These are phyloP conservation scores for Ceratocystis ficicola DNA, from an alignment of 2,329 filamentous ascomycete species.

Conservation along the genomic window DNA sequence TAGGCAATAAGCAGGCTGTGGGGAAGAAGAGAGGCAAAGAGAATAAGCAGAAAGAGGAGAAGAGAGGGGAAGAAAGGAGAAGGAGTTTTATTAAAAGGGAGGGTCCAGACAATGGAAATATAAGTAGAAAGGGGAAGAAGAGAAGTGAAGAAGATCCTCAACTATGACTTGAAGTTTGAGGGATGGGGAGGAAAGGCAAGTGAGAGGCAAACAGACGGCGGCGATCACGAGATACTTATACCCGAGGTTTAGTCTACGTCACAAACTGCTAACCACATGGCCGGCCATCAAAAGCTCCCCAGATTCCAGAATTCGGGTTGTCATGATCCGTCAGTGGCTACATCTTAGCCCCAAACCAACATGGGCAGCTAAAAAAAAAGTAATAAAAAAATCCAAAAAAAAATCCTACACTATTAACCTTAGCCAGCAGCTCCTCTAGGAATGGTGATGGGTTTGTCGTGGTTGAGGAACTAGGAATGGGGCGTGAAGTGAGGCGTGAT, in stretches of 20 bases:
- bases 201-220: neutral
- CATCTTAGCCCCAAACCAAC: neutral
- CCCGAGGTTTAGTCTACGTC: neutral
- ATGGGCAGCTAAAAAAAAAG: neutral
- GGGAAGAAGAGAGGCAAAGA: constrained; percentile 2
- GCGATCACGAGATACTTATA: neutral
- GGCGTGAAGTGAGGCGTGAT: too few relatives aligned
- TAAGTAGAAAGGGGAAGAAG: neutral
- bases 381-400: neutral
- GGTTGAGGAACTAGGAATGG: too few relatives aligned
- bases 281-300: neutral
- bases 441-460: neutral
- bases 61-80: neutral
- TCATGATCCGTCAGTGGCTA: neutral
- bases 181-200: neutral
- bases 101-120: neutral
- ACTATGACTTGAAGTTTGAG: too few relatives aligned
- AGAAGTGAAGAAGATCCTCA: neutral
- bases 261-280: neutral
- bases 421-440: neutral
- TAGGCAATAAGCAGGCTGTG: neutral
- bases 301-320: neutral
- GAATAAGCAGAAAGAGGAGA: neutral
- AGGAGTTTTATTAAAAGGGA: neutral
- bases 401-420: neutral